These are phyloP conservation scores for Phytophthora ramorum DNA, from an alignment of 352 stramenopile species.

Conservation along the genomic window DNA sequence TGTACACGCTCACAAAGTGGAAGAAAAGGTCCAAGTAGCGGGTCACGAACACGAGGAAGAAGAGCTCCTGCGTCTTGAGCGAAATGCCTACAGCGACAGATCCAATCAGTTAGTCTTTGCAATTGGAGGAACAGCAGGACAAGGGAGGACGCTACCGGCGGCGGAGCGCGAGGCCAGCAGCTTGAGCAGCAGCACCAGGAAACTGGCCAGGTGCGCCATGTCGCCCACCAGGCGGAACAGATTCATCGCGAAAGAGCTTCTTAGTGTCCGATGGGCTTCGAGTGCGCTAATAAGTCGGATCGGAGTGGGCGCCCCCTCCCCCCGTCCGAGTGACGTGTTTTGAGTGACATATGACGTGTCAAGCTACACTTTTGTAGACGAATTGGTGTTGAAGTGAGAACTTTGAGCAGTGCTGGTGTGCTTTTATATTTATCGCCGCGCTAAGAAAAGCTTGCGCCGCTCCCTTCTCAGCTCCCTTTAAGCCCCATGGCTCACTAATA, in stretches of 20 bases:
- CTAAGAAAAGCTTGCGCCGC: conserved; percentile 15
- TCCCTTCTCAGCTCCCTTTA: conserved; percentile 10
- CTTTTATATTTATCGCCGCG: conserved; percentile 9
- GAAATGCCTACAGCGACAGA: conserved; percentile 87
- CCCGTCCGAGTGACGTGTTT: conserved; percentile 24
- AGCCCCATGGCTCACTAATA: conserved; percentile 8
- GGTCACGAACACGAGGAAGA: conserved; percentile 98
- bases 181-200: conserved; percentile 98
- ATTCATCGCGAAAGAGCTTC: conserved; percentile 79
- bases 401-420: not conserved
- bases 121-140: not conserved
- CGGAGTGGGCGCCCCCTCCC: conserved; percentile 7
- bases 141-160: conserved; percentile 41
- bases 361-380: conserved; percentile 11
- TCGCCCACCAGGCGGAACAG: conserved; percentile 98
- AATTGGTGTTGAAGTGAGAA: not conserved
- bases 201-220: conserved; percentile 99
- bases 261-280: not conserved
- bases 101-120: not conserved
- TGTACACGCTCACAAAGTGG: conserved; percentile 97
- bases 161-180: conserved; percentile 90
- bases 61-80: conserved; percentile 99
- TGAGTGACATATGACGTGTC: conserved; percentile 43
- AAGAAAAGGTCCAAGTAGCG: conserved; percentile 99
- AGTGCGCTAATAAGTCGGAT: conserved; percentile 10